A percentile compares a stretch with the other conserved stretches of the same genome.
These are phyloP conservation scores for Diaporthe citrichinensis DNA, from an alignment of 2,329 filamentous ascomycete species.

Conservation along the genomic window DNA sequence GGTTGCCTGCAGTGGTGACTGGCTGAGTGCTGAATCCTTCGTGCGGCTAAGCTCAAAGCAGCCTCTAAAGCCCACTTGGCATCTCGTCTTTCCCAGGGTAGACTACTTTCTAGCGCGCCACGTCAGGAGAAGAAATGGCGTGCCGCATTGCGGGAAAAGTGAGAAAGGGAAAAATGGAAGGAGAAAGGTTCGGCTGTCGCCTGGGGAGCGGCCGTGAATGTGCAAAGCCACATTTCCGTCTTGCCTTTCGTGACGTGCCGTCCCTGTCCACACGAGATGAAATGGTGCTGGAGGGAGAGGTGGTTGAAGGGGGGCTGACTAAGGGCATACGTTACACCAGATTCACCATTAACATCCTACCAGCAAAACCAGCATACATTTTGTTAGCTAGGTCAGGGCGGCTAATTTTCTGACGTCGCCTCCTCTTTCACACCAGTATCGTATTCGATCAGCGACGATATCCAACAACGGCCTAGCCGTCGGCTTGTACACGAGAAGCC, in stretches of 20 bases:
- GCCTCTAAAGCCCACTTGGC: not conserved
- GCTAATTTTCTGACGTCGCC: not conserved
- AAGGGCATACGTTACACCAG: not conserved
- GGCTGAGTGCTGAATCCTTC: conserved; percentile 16
- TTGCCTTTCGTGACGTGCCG: not conserved
- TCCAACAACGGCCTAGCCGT: not conserved
- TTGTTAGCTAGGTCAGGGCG: not conserved
- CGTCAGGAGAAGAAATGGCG: not conserved
- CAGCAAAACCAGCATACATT: not conserved
- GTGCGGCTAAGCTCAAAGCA: conserved; percentile 34
- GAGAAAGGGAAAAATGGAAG: not conserved
- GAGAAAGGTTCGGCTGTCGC: conserved; percentile 8
- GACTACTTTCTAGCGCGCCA: not conserved
- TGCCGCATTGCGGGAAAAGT: not conserved
- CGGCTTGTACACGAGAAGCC: not conserved
- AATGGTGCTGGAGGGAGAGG: not conserved
- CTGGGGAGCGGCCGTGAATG: not conserved
- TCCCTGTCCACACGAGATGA: not conserved
- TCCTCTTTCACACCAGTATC: not conserved
- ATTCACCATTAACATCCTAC: not conserved
- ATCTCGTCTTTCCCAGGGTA: conserved; percentile 5
- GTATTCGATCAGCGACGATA: conserved; percentile 1
- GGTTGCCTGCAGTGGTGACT: conserved; percentile 26
- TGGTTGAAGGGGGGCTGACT: not conserved
- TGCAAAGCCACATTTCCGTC: not conserved